These are phyloP conservation scores for Debaryomycetaceae sp. DNA, from an alignment of 1,139 yeast genomes.

Conservation along the genomic window DNA sequence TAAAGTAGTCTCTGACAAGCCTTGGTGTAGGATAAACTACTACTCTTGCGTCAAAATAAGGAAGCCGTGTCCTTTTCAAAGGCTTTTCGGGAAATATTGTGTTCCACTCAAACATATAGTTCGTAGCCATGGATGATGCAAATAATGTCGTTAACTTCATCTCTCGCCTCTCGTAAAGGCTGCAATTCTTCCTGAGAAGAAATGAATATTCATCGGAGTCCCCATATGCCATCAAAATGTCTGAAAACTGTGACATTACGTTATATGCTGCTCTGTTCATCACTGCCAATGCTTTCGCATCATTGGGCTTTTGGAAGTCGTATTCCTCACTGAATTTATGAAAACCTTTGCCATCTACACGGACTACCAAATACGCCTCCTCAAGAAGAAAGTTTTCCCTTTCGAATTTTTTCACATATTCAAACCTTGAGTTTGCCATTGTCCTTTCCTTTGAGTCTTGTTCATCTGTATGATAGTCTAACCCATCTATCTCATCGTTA, in stretches of 20 bases:
- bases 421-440: constrained; percentile 82
- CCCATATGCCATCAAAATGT: constrained; percentile 81
- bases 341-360: constrained; percentile 94
- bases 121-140: constrained; percentile 77
- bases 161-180: constrained; percentile 77
- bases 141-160: constrained; percentile 75
- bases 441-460: background rate
- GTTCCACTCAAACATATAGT: constrained; percentile 68
- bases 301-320: constrained; percentile 84
- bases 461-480: background rate
- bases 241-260: constrained; percentile 63
- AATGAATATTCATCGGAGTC: constrained; percentile 95
- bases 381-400: constrained; percentile 70
- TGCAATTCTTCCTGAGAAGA: constrained; percentile 58
- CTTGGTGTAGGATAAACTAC: constrained; percentile 72
- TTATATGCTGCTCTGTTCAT: constrained; percentile 80
- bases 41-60: constrained; percentile 90
- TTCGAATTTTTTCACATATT: constrained; percentile 84
- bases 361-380: constrained; percentile 73
- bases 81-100: constrained; percentile 50
- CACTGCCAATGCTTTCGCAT: constrained; percentile 63
- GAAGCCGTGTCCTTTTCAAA: constrained; percentile 46
- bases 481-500: background rate
- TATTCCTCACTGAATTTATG: constrained; percentile 78
- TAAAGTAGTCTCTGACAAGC: constrained; percentile 71